A percentile compares a stretch with the other conserved stretches of the same genome.
These are phyloP conservation scores for Russula brevipes DNA, from an alignment of 768 basidiomycete genomes.

Conservation along the genomic window DNA sequence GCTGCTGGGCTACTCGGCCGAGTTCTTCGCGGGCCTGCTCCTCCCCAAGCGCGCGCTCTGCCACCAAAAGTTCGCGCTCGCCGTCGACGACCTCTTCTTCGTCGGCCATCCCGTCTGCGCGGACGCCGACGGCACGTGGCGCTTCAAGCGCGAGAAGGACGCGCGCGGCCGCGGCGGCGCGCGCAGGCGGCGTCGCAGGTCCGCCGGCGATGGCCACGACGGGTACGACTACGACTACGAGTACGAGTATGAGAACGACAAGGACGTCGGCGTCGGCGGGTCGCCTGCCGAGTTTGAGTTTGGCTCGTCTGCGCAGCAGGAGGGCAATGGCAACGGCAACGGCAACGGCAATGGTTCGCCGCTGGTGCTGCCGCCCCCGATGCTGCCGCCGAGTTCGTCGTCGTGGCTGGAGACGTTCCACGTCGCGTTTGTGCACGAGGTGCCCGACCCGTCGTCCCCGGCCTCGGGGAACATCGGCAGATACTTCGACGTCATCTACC, in stretches of 20 bases:
- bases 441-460: slow-evolving; percentile 85
- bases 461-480: slow-evolving; percentile 69
- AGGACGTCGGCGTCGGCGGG: neutral
- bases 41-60: slow-evolving; percentile 76
- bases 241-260: no score
- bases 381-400: slow-evolving; percentile 27
- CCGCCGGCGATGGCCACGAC: slow-evolving; percentile 27
- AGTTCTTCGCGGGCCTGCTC: slow-evolving; percentile 75
- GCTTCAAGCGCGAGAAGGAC: slow-evolving; percentile 63
- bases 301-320: slow-evolving; percentile 5
- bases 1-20: slow-evolving; percentile 75
- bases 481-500: slow-evolving; percentile 84
- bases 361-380: no score
- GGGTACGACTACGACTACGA: neutral
- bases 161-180: slow-evolving; percentile 48
- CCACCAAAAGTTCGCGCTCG: slow-evolving; percentile 90
- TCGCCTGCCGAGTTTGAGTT: slow-evolving; percentile 36
- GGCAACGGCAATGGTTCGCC: neutral
- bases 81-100: slow-evolving; percentile 88
- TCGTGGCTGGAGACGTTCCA: slow-evolving; percentile 75
- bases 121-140: slow-evolving; percentile 68
- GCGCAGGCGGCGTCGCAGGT: slow-evolving; percentile 36
- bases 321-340: no score
- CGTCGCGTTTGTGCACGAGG: slow-evolving; percentile 79
- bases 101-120: slow-evolving; percentile 91